Percentiles rank a stretch among this genome's conserved stretches.
Conservation (phyloP, 2,329 filamentous ascomycete species). For the Emmonsia crescens region DNA sequence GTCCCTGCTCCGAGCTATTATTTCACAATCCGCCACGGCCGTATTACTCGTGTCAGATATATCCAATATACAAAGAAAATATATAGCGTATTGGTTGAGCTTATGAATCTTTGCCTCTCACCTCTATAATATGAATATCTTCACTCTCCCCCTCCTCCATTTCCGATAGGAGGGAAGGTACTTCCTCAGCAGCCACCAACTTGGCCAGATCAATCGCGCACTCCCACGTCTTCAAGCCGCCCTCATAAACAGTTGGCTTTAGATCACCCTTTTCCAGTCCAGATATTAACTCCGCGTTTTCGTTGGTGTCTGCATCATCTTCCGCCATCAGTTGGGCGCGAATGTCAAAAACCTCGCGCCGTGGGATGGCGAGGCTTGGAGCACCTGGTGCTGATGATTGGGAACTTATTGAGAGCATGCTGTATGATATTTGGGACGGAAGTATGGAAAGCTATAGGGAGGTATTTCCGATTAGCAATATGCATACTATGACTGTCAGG, state of each 20-base stretch:
- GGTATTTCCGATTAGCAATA: not conserved
- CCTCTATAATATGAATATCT: conserved; percentile 20
- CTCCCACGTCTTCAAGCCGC: conserved; percentile 60
- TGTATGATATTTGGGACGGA: conserved; percentile 51
- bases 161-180: conserved; percentile 5
- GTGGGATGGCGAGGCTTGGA: conserved; percentile 31
- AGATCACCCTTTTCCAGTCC: conserved; percentile 47
- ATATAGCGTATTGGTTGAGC: not conserved
- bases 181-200: conserved; percentile 17
- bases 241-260: conserved; percentile 52
- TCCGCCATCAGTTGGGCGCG: conserved; percentile 55
- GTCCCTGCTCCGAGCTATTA: conserved; percentile 51
- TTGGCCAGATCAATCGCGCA: conserved; percentile 50
- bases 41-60: not conserved
- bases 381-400: conserved; percentile 19
- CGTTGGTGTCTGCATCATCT: conserved; percentile 29
- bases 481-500: not conserved
- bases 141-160: conserved; percentile 20
- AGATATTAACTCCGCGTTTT: conserved; percentile 34
- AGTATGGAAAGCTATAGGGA: conserved; percentile 40
- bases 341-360: conserved; percentile 53
- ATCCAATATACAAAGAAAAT: not conserved
- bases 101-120: conserved; percentile 9
- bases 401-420: conserved; percentile 35
- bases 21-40: not conserved